Base-by-base conservation (phyloP, 1,284 basidiomycete genomes). In the Uromyces viciae-fabae region DNA sequence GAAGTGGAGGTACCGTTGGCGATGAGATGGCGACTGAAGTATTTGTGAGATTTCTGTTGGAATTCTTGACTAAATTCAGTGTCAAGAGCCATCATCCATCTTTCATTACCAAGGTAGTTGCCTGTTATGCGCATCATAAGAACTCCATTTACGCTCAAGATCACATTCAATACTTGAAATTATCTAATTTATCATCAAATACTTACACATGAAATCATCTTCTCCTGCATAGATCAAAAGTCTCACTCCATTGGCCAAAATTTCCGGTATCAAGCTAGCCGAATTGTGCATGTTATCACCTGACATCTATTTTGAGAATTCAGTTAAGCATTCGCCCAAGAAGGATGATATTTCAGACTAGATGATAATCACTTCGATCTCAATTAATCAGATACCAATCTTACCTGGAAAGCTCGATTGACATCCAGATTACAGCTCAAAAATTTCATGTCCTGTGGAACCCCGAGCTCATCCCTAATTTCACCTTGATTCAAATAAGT, bases 161-260 rank as follows among this genome's bases (percentile, higher is more conserved):
- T 71, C 28, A 71, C 33, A 4, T 43, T 43, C 19, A 33, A 3
- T 22, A 14, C 9, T 60, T 33, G 19, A 81, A 4, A 40, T 49
- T 43, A 54, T 11, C 17, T 43, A 8, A 15, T 49, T 19, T 15
- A 74, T 36, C 25, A 58, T n/a, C n/a, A 49, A 22, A 68, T 62
- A 79, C 82, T 49, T 62, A 77, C 78, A 85, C 84, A 86, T 91
- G 88, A 92, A 91, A 86, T 95, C 94, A 88, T 92, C 91, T 84
- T 92, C 91, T 33, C 93, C 93, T 78, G 93, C 92, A 84, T 94
- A 95, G 49, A 94, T 91, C 54, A 95, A 87, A 46, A 95, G 87
- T 79, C 92, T 88, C 72, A 95, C 88, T 58, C 92, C 92, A 81
- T 90, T 89, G 79, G 92, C 89, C 76, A 95, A 88, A 9, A 96